These are phyloP conservation scores for Metarhizium robertsii DNA, from an alignment of 2,329 filamentous ascomycete genomes.

Conservation along the genomic window DNA sequence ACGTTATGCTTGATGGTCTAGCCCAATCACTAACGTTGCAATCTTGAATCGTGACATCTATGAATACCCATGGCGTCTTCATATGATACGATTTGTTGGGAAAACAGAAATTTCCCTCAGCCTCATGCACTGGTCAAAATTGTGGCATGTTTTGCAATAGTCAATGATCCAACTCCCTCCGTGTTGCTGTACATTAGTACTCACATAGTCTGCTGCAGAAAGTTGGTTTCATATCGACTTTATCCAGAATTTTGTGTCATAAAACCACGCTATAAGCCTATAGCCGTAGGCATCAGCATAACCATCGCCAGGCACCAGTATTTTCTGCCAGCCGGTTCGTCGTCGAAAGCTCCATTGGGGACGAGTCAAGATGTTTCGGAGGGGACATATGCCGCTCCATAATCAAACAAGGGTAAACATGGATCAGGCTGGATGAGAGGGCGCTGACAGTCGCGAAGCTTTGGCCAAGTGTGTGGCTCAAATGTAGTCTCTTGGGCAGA, in stretches of 20 bases:
- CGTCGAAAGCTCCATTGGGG: neutral
- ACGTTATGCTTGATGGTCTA: no score
- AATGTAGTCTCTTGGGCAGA: neutral
- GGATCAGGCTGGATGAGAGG: neutral
- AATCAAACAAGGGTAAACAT: neutral
- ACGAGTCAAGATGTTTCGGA: neutral
- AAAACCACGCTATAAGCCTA: neutral
- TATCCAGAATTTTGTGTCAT: neutral
- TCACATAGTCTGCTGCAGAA: neutral
- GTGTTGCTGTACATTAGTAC: neutral
- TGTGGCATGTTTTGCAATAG: no score
- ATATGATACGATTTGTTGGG: no score
- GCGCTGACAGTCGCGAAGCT: no score
- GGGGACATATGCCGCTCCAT: neutral
- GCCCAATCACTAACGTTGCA: no score
- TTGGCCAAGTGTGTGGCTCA: no score
- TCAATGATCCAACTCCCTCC: no score
- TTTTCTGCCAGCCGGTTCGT: constrained; percentile 1
- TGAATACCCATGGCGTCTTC: no score
- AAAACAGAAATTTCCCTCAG: no score
- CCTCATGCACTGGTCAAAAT: no score
- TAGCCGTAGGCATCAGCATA: constrained; percentile 3
- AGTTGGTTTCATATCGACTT: neutral
- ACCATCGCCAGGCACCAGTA: constrained; percentile 1
- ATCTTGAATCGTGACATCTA: no score